Evolutionary conservation across 108 stramenopile genomes (phyloP).

Genomic region (Ochromonas danica): DNA sequence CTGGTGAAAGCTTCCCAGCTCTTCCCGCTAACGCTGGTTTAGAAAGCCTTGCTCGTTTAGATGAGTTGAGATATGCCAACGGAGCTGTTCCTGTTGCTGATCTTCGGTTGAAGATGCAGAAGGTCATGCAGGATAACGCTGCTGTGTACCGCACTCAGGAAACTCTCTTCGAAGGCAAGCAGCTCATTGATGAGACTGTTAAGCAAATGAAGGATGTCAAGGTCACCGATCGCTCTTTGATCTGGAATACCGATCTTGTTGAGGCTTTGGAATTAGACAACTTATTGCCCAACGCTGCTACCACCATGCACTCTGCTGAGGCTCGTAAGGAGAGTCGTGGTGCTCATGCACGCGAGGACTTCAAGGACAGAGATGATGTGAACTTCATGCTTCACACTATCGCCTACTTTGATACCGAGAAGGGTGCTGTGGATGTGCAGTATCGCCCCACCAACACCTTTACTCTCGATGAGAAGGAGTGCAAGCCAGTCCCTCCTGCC

Average conservation of each 20-base stretch:
- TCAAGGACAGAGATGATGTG: constrained; percentile 84
- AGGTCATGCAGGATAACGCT: constrained; percentile 96
- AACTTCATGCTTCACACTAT: constrained; percentile 98
- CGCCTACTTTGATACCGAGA: constrained; percentile 83
- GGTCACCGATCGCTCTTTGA: constrained; percentile 86
- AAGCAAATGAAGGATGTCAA: constrained; percentile 75
- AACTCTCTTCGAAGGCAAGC: constrained; percentile 73
- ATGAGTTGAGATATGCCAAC: constrained; percentile 76
- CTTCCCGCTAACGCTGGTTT: constrained; percentile 75
- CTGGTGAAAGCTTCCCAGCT: constrained; percentile 74
- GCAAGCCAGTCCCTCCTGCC: constrained; percentile 81
- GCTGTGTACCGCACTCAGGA: constrained; percentile 94
- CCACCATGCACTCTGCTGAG: constrained; percentile 96
- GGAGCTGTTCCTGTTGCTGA: constrained; percentile 77
- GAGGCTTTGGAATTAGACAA: constrained; percentile 91
- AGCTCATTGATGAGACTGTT: constrained; percentile 82
- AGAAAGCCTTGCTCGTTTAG: constrained; percentile 77
- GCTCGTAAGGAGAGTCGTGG: constrained; percentile 91
- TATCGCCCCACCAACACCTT: constrained; percentile 92
- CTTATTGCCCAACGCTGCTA: constrained; percentile 83
- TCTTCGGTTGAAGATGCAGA: constrained; percentile 83
- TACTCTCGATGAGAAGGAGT: constrained; percentile 92
- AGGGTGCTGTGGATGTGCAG: constrained; percentile 74
- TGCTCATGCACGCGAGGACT: constrained; percentile 98
- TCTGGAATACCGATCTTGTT: constrained; percentile 99